Evolutionary conservation across 352 stramenopile genomes (phyloP), one percentile per base, ranked within the genome.

Genomic region (Pythium brachiatum): DNA sequence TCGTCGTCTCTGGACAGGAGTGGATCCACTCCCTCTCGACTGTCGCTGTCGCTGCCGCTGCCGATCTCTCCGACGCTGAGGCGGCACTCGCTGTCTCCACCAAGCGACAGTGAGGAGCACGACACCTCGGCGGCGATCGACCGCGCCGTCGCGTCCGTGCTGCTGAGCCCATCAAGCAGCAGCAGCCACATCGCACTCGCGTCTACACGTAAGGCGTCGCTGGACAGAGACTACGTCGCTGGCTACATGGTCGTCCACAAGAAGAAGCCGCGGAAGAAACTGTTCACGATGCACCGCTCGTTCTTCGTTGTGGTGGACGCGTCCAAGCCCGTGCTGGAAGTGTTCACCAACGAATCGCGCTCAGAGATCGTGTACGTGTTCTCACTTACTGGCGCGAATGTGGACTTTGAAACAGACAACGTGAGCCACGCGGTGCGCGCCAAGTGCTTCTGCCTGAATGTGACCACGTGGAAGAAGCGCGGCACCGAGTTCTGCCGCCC

Each of bases 371-470:
- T 90, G 26, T 93, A 86, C 48, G 58, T 84, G 48, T 64, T 93
- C 46, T 90, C 81, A 18, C 70, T 93, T 7, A 70, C 71, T 1
- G 70, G 77, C 18, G 81, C 78, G 0, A 53, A 79, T 51, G 62
- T 93, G 39, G 78, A 73, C 26, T 89, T 89, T 54, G 83, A 93
- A 56, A 76, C 81, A 23, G 81, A 90, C 62, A 79, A 86, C 31
- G 58, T 62, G 31, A 68, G 74, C 38, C 79, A 85, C 51, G 81
- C 87, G 27, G 78, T 89, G 46, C 83, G 84, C 60, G 81, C 88
- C 53, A 90, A 90, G 44, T 90, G 78, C 63, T 93, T 93, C 52
- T 86, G 73, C 50, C 71, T 93, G 32, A 78, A 89, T 21, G 81
- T 83, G 16, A 74, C 76, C 54, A 82, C 70, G 27, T 93, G 81